A percentile compares a stretch with the other conserved stretches of the same genome.
Conservation (phyloP, 2,329 filamentous ascomycete genomes). For the Diplocarpon mali region DNA sequence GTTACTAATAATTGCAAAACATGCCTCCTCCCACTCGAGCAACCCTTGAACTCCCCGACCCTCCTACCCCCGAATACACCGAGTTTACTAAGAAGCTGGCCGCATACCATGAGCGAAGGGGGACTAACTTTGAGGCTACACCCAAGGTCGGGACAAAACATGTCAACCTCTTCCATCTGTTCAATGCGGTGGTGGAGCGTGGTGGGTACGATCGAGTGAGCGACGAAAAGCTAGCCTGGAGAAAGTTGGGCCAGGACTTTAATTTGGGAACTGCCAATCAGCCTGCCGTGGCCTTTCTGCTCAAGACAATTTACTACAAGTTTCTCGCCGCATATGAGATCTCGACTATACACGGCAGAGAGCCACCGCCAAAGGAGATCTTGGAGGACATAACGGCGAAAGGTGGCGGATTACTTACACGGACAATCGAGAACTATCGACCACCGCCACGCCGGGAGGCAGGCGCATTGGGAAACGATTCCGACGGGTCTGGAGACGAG, state of each 20-base stretch:
- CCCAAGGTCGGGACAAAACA: conserved; percentile 70
- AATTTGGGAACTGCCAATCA: conserved; percentile 65
- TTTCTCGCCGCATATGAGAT: conserved; percentile 85
- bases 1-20: not conserved
- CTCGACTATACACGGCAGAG: conserved; percentile 61
- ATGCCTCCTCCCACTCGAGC: conserved; percentile 20
- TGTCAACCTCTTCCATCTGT: conserved; percentile 68
- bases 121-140: conserved; percentile 67
- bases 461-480: conserved; percentile 38
- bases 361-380: conserved; percentile 80
- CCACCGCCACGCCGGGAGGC: conserved; percentile 32
- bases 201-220: conserved; percentile 82
- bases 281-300: conserved; percentile 71
- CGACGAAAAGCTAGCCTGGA: conserved; percentile 77
- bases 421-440: conserved; percentile 68
- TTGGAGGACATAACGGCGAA: conserved; percentile 70
- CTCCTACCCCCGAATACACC: conserved; percentile 56
- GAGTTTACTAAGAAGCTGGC: conserved; percentile 66
- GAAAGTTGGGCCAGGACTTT: conserved; percentile 63
- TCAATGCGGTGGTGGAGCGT: conserved; percentile 62
- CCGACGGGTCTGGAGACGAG: conserved; percentile 48
- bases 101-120: conserved; percentile 67
- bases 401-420: conserved; percentile 65
- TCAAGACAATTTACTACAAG: conserved; percentile 86
- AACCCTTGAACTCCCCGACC: conserved; percentile 13